Percentiles rank a stretch among this genome's conserved stretches.
Evolutionary conservation across 768 basidiomycete species (phyloP).

Genomic region (Naganishia vishniacii): DNA sequence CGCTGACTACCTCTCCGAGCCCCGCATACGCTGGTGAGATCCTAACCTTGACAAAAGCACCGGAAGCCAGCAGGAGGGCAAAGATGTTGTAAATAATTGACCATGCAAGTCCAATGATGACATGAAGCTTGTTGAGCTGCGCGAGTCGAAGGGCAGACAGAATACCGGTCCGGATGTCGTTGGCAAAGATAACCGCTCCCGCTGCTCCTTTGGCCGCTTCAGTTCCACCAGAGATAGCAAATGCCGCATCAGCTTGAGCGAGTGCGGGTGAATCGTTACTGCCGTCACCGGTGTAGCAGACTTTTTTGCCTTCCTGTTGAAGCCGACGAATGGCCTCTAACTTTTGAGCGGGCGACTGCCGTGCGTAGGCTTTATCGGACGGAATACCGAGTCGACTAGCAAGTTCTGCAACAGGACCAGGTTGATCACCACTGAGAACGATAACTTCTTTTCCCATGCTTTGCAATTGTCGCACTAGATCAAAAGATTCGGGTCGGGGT

Average conservation of each 20-base stretch:
- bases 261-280: not conserved
- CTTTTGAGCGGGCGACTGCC: not conserved
- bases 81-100: conserved; percentile 7
- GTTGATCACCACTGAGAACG: conserved; percentile 1
- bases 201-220: not conserved
- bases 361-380: not conserved
- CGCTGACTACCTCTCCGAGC: not conserved
- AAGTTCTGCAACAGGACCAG: not conserved
- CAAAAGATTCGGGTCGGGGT: not conserved
- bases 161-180: not conserved
- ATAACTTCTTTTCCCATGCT: not conserved
- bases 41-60: conserved; percentile 5
- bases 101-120: conserved; percentile 1
- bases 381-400: not conserved
- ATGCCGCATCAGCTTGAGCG: not conserved
- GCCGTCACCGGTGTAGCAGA: conserved; percentile 5
- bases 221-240: not conserved
- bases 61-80: conserved; percentile 4
- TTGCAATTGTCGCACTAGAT: not conserved
- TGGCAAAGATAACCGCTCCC: not conserved
- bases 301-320: not conserved
- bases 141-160: not conserved
- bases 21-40: not conserved
- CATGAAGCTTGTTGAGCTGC: not conserved
- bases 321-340: not conserved